Conservation (phyloP, 2,329 filamentous ascomycete genomes). For the Diaporthe vaccinii region DNA sequence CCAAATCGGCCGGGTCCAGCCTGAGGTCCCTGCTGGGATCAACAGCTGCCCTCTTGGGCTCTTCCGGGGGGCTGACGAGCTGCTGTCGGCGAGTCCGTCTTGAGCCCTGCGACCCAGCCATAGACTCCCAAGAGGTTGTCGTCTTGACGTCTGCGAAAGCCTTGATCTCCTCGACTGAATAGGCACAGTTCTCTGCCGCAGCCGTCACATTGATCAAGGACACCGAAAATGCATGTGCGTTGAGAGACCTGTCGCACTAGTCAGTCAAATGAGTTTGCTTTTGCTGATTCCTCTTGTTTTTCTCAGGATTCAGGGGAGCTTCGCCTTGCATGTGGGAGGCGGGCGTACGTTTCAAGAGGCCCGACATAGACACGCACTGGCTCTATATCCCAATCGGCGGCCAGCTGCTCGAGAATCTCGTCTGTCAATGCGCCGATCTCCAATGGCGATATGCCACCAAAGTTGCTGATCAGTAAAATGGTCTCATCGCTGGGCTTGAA, state of each 20-base stretch:
- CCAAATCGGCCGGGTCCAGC: conserved; percentile 66
- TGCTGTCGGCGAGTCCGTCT: conserved; percentile 59
- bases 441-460: conserved; percentile 69
- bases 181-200: conserved; percentile 59
- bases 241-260: conserved; percentile 64
- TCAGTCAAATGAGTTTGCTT: not conserved
- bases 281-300: no score
- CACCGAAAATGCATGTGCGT: conserved; percentile 78
- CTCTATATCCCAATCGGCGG: conserved; percentile 60
- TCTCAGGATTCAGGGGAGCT: not conserved
- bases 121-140: conserved; percentile 68
- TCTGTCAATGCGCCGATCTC: conserved; percentile 69
- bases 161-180: conserved; percentile 68
- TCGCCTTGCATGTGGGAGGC: not conserved
- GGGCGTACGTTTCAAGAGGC: conserved; percentile 70
- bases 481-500: conserved; percentile 63
- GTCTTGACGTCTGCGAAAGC: conserved; percentile 75
- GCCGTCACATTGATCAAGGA: conserved; percentile 73
- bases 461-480: conserved; percentile 70
- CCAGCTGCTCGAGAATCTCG: conserved; percentile 66
- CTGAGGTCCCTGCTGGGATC: conserved; percentile 56
- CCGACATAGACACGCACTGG: conserved; percentile 71
- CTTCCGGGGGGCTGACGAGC: conserved; percentile 54
- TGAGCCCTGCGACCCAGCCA: conserved; percentile 60
- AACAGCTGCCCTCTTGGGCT: conserved; percentile 53